A percentile compares a stretch with the other conserved stretches of the same genome.
phyloP scores from a whole-genome alignment of 2,329 filamentous ascomycete species.

The Fusarium drepaniforme region DNA sequence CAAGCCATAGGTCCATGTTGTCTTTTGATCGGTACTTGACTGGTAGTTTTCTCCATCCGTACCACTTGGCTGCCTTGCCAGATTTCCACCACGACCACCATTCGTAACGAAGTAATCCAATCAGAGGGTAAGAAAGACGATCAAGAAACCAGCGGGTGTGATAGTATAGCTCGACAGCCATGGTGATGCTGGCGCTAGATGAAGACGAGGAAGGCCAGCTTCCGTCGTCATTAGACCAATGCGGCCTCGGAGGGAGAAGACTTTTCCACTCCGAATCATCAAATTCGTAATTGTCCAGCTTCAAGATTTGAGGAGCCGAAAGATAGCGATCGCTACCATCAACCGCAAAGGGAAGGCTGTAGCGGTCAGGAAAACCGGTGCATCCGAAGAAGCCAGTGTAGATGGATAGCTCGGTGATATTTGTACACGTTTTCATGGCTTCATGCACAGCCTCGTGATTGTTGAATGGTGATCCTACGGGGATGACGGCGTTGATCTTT shows the following conservation, averaged over 20 bases:
- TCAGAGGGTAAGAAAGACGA: background rate
- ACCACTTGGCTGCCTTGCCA: conserved; percentile 7
- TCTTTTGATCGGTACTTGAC: conserved; percentile 6
- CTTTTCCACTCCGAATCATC: background rate
- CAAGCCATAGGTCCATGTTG: conserved; percentile 26
- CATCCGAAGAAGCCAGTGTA: background rate
- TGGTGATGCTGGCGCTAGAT: background rate
- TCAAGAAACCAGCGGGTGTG: conserved; percentile 7
- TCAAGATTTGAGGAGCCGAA: background rate
- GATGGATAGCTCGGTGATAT: conserved; percentile 9
- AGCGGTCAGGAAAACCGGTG: background rate
- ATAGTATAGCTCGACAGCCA: conserved; percentile 4
- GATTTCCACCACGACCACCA: background rate
- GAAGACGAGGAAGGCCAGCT: conserved; percentile 19
- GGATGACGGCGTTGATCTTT: conserved; percentile 2
- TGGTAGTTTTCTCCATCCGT: background rate
- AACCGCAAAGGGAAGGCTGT: conserved; percentile 4
- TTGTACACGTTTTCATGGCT: conserved; percentile 12
- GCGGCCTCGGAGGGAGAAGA: background rate
- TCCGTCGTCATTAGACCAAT: conserved; percentile 6
- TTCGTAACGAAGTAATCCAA: background rate
- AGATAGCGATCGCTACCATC: conserved; percentile 25
- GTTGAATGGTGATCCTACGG: background rate
- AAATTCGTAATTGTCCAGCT: background rate
- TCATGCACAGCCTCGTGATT: background rate